Evolutionary conservation across 352 stramenopile species (phyloP).

Genomic region (Peronosclerospora sorghi): DNA sequence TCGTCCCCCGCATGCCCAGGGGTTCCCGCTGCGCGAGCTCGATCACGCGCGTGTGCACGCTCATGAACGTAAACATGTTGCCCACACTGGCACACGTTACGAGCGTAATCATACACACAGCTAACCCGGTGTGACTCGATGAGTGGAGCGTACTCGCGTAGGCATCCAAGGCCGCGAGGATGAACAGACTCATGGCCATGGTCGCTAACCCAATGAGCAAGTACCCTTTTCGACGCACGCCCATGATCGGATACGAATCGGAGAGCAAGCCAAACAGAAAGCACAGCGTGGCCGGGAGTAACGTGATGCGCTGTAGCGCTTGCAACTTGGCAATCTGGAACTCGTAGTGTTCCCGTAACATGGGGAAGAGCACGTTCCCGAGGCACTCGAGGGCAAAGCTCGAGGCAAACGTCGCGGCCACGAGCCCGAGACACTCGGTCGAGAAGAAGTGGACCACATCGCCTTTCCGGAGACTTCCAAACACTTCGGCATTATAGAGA

Average conservation of each 20-base stretch:
- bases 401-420: conserved; percentile 54
- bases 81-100: conserved; percentile 38
- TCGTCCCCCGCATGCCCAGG: conserved; percentile 39
- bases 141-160: conserved; percentile 19
- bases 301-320: conserved; percentile 45
- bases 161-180: conserved; percentile 41
- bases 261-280: conserved; percentile 84
- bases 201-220: conserved; percentile 77
- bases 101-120: conserved; percentile 30
- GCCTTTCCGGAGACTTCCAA: conserved; percentile 53
- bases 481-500: conserved; percentile 69
- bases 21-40: conserved; percentile 53
- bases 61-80: conserved; percentile 53
- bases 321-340: conserved; percentile 38
- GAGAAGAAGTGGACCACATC: conserved; percentile 44
- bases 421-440: conserved; percentile 48
- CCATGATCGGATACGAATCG: conserved; percentile 87
- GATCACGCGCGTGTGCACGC: conserved; percentile 50
- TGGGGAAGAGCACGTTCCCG: conserved; percentile 29
- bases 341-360: conserved; percentile 47
- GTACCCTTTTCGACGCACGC: conserved; percentile 84
- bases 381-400: conserved; percentile 62
- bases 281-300: conserved; percentile 83
- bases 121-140: conserved; percentile 20
- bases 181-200: conserved; percentile 46